Evolutionary conservation across 257 asterid species (phyloP).

Genomic region (Gardenia jasminoides): DNA sequence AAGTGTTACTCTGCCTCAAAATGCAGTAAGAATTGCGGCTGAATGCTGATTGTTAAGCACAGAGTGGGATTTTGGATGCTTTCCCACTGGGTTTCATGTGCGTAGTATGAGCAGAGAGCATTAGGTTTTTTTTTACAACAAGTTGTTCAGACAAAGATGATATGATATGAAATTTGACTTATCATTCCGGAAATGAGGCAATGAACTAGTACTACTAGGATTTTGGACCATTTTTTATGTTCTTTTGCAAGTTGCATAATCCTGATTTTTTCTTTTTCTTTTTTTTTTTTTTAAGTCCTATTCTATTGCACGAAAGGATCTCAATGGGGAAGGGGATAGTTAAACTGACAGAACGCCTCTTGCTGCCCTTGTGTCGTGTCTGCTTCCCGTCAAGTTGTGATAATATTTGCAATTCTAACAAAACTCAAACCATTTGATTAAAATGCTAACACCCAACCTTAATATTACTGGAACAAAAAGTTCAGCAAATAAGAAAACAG

Average conservation of each 20-base stretch:
- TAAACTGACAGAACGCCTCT: too few relatives aligned
- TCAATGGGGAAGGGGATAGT: too few relatives aligned
- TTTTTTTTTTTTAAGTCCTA: too few relatives aligned
- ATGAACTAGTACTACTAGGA: not conserved
- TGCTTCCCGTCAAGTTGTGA: too few relatives aligned
- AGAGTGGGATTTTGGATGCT: not conserved
- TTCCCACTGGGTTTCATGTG: conserved; percentile 9
- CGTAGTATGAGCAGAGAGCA: not conserved
- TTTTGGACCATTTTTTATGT: not conserved
- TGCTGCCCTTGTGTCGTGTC: too few relatives aligned
- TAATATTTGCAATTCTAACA: too few relatives aligned
- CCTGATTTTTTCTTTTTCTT: not conserved
- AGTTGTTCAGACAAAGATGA: not conserved
- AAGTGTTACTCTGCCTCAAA: conserved; percentile 10
- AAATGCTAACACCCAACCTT: not conserved
- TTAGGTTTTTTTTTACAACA: too few relatives aligned
- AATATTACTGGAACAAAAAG: not conserved
- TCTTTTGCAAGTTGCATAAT: not conserved
- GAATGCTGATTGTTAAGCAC: not conserved
- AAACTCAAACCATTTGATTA: too few relatives aligned
- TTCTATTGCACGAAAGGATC: too few relatives aligned
- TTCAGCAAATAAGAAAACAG: not conserved
- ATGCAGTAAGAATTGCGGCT: conserved; percentile 34
- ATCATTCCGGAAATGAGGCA: not conserved
- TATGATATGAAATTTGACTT: not conserved